Conservation (phyloP, 257 asterid genomes). For the Solanum etuberosum region DNA sequence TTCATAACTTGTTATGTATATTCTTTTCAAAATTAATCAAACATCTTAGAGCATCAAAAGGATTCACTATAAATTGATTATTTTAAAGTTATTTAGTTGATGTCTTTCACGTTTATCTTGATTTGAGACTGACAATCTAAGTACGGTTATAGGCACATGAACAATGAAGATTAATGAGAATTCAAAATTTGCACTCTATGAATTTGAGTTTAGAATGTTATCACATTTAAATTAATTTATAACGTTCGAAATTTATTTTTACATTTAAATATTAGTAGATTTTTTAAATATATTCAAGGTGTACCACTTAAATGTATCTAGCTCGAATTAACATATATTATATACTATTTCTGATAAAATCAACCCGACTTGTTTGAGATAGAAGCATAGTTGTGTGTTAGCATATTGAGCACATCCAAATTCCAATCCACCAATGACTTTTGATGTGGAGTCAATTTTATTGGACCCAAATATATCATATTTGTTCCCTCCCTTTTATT, state of each 20-base stretch:
- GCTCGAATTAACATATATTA: not conserved
- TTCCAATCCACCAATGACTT: not conserved
- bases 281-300: too few species aligned
- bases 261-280: not conserved
- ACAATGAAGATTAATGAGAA: not conserved
- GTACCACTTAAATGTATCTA: not conserved
- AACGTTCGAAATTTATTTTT: too few species aligned
- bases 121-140: not conserved
- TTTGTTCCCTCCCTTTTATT: not conserved
- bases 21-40: not conserved
- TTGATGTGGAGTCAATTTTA: not conserved
- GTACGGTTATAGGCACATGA: fast-evolving
- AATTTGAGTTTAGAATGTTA: not conserved
- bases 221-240: too few species aligned
- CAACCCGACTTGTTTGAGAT: not conserved
- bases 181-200: not conserved
- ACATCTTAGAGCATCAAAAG: not conserved
- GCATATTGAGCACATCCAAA: not conserved
- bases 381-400: not conserved
- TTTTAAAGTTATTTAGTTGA: not conserved
- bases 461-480: not conserved
- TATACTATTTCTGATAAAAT: too few species aligned
- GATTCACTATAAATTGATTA: not conserved
- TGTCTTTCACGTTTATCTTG: not conserved
- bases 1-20: not conserved